Evolutionary conservation across 2,329 filamentous ascomycete species (phyloP), one percentile per base, ranked within the genome.

Genomic region (Neonectria neomacrospora): DNA sequence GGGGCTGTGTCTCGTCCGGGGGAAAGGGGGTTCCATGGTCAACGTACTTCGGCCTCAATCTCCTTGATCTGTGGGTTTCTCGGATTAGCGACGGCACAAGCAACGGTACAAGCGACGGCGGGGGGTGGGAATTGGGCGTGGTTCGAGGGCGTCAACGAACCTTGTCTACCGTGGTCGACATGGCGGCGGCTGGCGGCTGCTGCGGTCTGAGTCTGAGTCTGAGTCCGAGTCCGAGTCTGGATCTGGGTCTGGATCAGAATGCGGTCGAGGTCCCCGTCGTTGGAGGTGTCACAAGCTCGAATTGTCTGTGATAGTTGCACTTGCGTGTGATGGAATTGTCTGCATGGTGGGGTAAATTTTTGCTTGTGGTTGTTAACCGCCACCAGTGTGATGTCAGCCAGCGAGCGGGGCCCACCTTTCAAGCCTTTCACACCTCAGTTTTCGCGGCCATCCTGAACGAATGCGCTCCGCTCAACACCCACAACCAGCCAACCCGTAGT

Each of bases 151-250:
- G 51, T 63, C 47, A 47, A 75, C 86, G 71, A 78, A 92, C 93
- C 91, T 98, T 98, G 75, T 98, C 95, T 79, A 97, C 94, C 44
- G 95, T 98, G 65, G 95, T 98, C 86, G 95, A 86, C 96, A 98
- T 98, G 75, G 80, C 91, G 84, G 78, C 71, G 70, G 65, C 55
- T 67, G 42, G 56, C 63, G 59, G 45, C 42, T 60, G 58, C 59
- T 64, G 61, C 54, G 50, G 55, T 65, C 18, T n/a, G 44, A 28
- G 44, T 28, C 41, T 23, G 45, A 20, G 42, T 41, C 16, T 50
- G 50, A 39, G 22, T 20, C 30, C 14, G 44, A 32, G 30, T 58
- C 23, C 18, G 4, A 26, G 23, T 67, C 28, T 32, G 18, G 42
- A 44, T n/a, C 64, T 56, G 37, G 63, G 58, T 47, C 61, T 47